Evolutionary conservation across 495 filamentous ascomycete species (phyloP).

Genomic region (Penicillium samsonianum): DNA sequence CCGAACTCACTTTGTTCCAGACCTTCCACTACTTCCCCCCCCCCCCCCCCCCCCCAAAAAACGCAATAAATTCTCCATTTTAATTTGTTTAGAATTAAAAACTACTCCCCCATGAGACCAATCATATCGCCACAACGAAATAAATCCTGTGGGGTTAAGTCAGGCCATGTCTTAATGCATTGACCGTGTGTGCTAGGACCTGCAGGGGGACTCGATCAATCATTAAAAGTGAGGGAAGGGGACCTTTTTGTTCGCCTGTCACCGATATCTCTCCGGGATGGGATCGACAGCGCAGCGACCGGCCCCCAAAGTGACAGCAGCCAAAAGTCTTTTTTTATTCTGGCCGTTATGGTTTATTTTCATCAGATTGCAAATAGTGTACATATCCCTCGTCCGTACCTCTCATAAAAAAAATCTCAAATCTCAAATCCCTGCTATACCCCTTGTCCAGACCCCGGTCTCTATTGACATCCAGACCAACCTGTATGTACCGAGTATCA

Average conservation of each 20-base stretch:
- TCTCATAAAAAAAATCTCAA: neutral
- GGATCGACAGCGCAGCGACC: conserved; percentile 41
- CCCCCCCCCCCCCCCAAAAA: no score
- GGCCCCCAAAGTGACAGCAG: conserved; percentile 31
- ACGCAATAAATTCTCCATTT: conserved; percentile 6
- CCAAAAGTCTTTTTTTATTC: conserved; percentile 14
- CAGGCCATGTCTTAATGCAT: conserved; percentile 32
- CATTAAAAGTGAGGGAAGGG: conserved; percentile 9
- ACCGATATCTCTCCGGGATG: conserved; percentile 23
- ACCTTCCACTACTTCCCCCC: conserved; percentile 11
- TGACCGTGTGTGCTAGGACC: conserved; percentile 34
- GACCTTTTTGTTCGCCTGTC: conserved; percentile 21
- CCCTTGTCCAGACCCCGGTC: conserved; percentile 3
- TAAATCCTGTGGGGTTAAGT: conserved; percentile 25
- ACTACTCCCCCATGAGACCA: conserved; percentile 15
- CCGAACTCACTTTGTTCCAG: conserved; percentile 27
- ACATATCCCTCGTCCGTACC: neutral
- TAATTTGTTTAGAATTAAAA: conserved; percentile 16
- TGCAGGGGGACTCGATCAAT: conserved; percentile 26
- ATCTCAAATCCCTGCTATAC: conserved; percentile 1
- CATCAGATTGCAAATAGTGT: neutral
- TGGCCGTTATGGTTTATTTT: conserved; percentile 9
- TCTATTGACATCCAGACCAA: conserved; percentile 9
- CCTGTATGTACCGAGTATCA: neutral
- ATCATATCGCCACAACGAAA: conserved; percentile 18